Conservation (phyloP, 163 green algal genomes). For the Volvox carteri region DNA sequence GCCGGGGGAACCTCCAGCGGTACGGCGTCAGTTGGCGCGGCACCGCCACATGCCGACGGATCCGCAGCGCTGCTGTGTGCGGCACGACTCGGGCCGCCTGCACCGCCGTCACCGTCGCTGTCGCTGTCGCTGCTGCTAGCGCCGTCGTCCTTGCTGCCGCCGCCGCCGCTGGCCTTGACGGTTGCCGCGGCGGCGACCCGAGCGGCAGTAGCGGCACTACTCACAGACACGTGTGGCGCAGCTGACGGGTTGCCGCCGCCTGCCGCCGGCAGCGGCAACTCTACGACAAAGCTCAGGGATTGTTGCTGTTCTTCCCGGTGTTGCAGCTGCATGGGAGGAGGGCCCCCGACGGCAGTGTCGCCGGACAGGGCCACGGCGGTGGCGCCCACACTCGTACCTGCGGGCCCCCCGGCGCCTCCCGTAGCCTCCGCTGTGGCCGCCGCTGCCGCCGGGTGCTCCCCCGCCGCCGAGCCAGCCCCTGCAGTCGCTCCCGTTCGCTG, state of each 20-base stretch:
- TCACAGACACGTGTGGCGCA: not conserved
- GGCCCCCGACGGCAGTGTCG: not conserved
- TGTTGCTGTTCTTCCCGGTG: not conserved
- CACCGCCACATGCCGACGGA: not conserved
- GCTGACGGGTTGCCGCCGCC: not conserved
- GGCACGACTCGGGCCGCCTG: not conserved
- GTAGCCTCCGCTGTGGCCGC: not conserved
- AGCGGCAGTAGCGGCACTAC: not conserved
- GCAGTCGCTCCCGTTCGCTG: no score
- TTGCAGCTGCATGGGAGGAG: not conserved
- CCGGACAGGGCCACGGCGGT: no score
- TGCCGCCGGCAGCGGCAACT: conserved; percentile 16
- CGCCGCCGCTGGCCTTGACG: not conserved
- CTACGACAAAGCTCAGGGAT: not conserved
- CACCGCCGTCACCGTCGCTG: not conserved
- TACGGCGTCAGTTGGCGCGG: not conserved
- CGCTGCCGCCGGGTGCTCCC: not conserved
- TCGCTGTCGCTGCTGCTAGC: not conserved
- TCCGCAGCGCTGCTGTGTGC: not conserved
- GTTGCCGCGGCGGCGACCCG: not conserved
- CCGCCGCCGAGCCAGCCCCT: no score
- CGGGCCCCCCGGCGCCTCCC: no score
- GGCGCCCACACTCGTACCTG: no score
- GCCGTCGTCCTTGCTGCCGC: not conserved
- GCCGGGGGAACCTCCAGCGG: not conserved